Base-by-base conservation (phyloP, 1,139 yeast genomes). In the Meyerozyma sp. region DNA sequence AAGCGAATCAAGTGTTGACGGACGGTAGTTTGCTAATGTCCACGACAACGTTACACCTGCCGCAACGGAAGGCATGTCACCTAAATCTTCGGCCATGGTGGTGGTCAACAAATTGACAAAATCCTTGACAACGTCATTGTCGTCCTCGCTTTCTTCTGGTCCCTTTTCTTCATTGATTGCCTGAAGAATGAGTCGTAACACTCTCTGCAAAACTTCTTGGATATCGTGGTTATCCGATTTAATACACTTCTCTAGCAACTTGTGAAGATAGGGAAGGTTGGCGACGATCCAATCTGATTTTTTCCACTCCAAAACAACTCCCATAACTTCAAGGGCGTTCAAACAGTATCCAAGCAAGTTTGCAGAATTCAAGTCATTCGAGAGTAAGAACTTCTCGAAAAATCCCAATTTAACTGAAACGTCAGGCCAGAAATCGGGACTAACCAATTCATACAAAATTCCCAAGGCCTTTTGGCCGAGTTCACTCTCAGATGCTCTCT, bases 1-100 rank as follows among this genome's bases (percentile, higher is more conserved):
- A 42, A 89, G 68, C 0, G 87, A 71, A 52, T 90, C 96, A 45
- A 91, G 72, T 5, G 82, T 75, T 28, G 82, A 75, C 0, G 96
- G 95, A 43, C 82, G 77, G 57, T 78, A 82, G 53, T 81, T 79
- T 11, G 89, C 88, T 46, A 91, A 66, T 0, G 95, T 85, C 84
- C 94, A 84, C 2, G 94, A 83, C 41, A 93, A 69, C 16, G 90
- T 84, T 1, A 91, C 91, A 51, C 97, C 96, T 8, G 97, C 94
- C 14, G 95, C 93, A 41, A 87, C 81, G 0, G 94, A 83, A n/a
- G 87, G 83, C 55, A 84, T 82, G 41, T 83, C 84, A 41, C 85
- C 82, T 52, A 94, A 70, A 61, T 91, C 96, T 56, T 93, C 97
- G 8, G 87, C 79, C 28, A 91, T 83, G 6, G 89, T 84, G 10